Evolutionary conservation across 345 rosid genomes (phyloP), one percentile per base, ranked within the genome.

Genomic region (Corymbia maculata): DNA sequence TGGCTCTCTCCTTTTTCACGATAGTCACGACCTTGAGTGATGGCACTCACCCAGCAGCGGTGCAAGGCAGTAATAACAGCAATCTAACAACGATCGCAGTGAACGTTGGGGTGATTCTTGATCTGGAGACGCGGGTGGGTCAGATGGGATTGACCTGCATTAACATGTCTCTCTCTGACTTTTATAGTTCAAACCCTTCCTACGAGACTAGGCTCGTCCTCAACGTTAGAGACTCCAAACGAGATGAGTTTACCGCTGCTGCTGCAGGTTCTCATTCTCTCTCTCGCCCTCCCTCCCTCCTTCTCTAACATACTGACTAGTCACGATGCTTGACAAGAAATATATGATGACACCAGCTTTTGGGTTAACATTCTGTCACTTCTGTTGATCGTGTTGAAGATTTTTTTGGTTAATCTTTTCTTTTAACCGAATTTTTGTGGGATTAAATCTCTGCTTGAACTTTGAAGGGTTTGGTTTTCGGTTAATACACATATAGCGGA

Each of bases 1-100:
- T 70, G 12, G 80, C 0, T 19, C 80, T 32, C 47, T 70, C 22
- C 24, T 9, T 36, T 70, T 70, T 16, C 24, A 12, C 19, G 2
- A 8, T 16, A 4, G 22, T 32, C 5, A 6, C 8, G 12, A 30
- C 79, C 45, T 15, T 32, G 0, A 16, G 6, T 12, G 1, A 32
- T 1, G 80, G 22, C 4, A 4, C 13, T 70, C 45, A 70, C 13
- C 22, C 19, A 16, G 24, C 13, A 4, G 80, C 9, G 6, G 80
- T 3, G 13, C 45, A 70, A 4, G 19, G 45, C 45, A 70, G 45
- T 17, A 70, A 70, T 24, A 32, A 32, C 24, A 9, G 19, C 45
- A 16, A 16, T 9, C 3, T 12, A 4, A 9, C 6, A 32, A 70
- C 3, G 22, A 70, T 32, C 11, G 2, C 24, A 0, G 45, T 70